Base-by-base conservation (phyloP, 805 yeast genomes). In the Kuraishia ogatae region DNA sequence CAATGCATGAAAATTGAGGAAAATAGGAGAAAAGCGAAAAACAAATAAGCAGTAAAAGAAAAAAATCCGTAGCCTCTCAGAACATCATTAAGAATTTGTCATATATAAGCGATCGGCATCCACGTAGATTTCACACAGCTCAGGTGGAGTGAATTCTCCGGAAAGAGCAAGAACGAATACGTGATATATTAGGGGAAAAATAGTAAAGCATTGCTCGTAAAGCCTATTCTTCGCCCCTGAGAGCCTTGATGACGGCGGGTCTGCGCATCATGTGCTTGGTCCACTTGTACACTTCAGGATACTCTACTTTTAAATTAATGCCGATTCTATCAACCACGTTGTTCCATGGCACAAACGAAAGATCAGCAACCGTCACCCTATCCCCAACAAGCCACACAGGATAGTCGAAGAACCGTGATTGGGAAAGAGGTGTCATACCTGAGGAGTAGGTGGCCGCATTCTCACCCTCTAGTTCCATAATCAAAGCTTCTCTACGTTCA, bases 361-460 rank as follows among this genome's bases (percentile, higher is more conserved):
- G 76, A 70, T 92, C 98, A 2, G 97, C 97, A 50, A 92, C 84
- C 1, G 97, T 81, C 52, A 84, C 78, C 50, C 78, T 72, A 63
- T 91, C 96, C 26, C 97, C 96, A 15, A 91, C 97, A 39, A 92
- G 76, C 98, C 98, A 92, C 28, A 92, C 93, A 1, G 97, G 97
- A 64, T 89, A 86, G 64, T 91, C 97, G 64, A 90, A 89, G 73
- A 87, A 90, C 67, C 91, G 79, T 51, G 91, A 84, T 66, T 87
- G 93, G 19, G 90, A 82, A 58, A 89, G 69, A 6, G 97, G 96
- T 0, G 96, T 88, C 2, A 94, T 85, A 3, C 97, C 97, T 1
- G 92, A 84, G 50, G 89, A 82, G 66, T 89, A 90, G 1, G 92
- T 87, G 21, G 92, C 92, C 0, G 92, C 93, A 65, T 89, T 91